Conservation (phyloP, 805 yeast species). For the Starmerella vitae region DNA sequence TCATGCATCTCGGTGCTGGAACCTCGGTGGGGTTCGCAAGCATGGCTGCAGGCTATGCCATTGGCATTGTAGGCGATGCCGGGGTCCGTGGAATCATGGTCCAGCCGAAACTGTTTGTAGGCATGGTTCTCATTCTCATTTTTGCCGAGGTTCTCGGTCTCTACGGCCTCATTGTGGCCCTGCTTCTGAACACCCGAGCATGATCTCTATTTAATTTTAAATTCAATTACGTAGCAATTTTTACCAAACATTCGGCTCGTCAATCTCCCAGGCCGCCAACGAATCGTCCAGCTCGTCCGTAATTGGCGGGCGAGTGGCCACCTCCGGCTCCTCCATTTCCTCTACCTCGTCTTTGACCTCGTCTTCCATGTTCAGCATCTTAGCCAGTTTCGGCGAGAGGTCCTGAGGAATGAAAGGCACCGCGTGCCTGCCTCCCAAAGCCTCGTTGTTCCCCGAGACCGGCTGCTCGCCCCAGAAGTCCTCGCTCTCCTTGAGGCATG, state of each 20-base stretch:
- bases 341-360: background rate
- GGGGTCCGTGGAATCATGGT: slow-evolving; percentile 82
- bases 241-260: background rate
- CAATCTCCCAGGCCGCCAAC: slow-evolving; percentile 1
- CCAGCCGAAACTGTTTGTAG: slow-evolving; percentile 78
- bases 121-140: slow-evolving; percentile 76
- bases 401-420: slow-evolving; percentile 18
- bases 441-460: slow-evolving; percentile 41
- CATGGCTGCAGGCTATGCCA: slow-evolving; percentile 91
- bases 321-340: slow-evolving; percentile 9
- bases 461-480: slow-evolving; percentile 61
- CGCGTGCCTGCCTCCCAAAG: slow-evolving; percentile 13
- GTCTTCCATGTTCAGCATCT: slow-evolving; percentile 2
- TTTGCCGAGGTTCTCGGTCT: slow-evolving; percentile 83
- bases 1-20: slow-evolving; percentile 95
- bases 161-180: slow-evolving; percentile 90
- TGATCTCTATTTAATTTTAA: background rate
- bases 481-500: slow-evolving; percentile 59
- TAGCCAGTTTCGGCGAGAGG: slow-evolving; percentile 15
- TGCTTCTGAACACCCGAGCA: slow-evolving; percentile 64
- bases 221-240: background rate
- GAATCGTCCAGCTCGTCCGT: slow-evolving; percentile 3
- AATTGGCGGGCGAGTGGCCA: slow-evolving; percentile 7
- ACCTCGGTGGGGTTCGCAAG: slow-evolving; percentile 93
- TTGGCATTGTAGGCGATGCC: slow-evolving; percentile 87